Base-by-base conservation (phyloP, 768 basidiomycete genomes). In the Holtermanniella nyarrowii region DNA sequence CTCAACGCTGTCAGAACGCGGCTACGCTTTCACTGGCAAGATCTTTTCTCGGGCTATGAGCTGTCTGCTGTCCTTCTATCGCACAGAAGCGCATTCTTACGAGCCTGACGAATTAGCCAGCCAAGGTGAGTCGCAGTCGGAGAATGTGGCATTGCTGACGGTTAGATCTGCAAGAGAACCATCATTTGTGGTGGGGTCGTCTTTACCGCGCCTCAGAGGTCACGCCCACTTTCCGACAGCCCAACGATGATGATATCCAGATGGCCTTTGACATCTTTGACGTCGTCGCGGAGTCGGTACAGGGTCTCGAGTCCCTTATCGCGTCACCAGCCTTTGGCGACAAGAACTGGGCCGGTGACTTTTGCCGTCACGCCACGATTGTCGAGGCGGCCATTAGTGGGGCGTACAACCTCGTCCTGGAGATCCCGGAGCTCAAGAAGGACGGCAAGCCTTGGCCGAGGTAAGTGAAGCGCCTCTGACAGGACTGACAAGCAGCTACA, bases 331-430 rank as follows among this genome's bases (percentile, higher is more conserved):
- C 79, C 5, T 70, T 72, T 13, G 39, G 50, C 43, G 77, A 70
- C 44, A 86, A 87, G 81, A 80, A 85, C 14, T 90, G 87, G 87
- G 77, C 83, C 12, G 88, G 87, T 68, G 85, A 89, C 57, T 87
- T 89, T 63, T 89, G 87, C 73, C 79, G 86, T 78, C 82, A 70
- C 53, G 75, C 86, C 46, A 84, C 79, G 56, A 75, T 85, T 46
- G 80, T 89, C 47, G 82, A 82, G 50, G 81, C 84, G 62, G 82
- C 83, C 0, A 83, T 89, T 57, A 73, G 80, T 5, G 86, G 86
- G 2, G 81, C 85, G 21, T 55, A 62, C 24, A 66, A 60, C 21
- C 53, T 70, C 16, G 55, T 63, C 24, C 50, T 57, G 40, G 69
- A 71, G 53, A 50, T 58, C 31, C 52, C 56, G 11, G 21, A 48